A percentile compares a stretch with the other conserved stretches of the same genome.
Conservation (phyloP, 2,329 filamentous ascomycete genomes). For the Botrytis fabae region DNA sequence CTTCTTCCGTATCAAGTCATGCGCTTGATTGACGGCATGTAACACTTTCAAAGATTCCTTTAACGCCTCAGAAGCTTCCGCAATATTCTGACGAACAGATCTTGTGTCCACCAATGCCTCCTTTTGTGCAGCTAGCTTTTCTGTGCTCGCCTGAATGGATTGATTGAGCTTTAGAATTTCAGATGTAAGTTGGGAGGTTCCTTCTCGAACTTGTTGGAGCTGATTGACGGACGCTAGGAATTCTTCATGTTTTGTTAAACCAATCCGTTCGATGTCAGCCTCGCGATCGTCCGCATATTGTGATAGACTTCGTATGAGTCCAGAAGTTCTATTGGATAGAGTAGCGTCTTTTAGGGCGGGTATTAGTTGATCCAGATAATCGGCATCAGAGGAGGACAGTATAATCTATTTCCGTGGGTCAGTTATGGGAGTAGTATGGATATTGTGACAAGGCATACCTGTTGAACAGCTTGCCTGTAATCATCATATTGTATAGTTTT, state of each 20-base stretch:
- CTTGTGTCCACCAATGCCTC: constrained; percentile 90
- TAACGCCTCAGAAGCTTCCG: constrained; percentile 84
- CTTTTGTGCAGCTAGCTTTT: constrained; percentile 92
- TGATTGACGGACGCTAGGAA: constrained; percentile 93
- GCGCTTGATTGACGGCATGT: constrained; percentile 88
- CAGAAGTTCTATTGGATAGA: constrained; percentile 67
- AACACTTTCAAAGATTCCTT: constrained; percentile 91
- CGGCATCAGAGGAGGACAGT: constrained; percentile 83
- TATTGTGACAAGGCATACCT: constrained; percentile 30
- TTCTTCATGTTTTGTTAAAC: constrained; percentile 93
- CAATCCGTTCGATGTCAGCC: constrained; percentile 88
- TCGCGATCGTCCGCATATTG: constrained; percentile 86
- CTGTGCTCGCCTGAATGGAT: constrained; percentile 91
- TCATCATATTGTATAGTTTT: constrained; percentile 39
- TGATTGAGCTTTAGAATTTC: constrained; percentile 93
- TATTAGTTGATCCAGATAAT: constrained; percentile 94
- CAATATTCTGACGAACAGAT: constrained; percentile 90
- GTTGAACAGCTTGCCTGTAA: constrained; percentile 39
- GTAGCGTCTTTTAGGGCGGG: constrained; percentile 91
- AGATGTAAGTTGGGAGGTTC: constrained; percentile 81
- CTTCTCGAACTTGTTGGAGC: constrained; percentile 87
- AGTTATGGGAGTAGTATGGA: constrained; percentile 1
- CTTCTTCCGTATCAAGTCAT: constrained; percentile 87
- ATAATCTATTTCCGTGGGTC: constrained; percentile 66
- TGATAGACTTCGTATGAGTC: constrained; percentile 74